These are phyloP conservation scores for Podospora comata DNA, from an alignment of 495 filamentous ascomycete genomes.

Conservation along the genomic window DNA sequence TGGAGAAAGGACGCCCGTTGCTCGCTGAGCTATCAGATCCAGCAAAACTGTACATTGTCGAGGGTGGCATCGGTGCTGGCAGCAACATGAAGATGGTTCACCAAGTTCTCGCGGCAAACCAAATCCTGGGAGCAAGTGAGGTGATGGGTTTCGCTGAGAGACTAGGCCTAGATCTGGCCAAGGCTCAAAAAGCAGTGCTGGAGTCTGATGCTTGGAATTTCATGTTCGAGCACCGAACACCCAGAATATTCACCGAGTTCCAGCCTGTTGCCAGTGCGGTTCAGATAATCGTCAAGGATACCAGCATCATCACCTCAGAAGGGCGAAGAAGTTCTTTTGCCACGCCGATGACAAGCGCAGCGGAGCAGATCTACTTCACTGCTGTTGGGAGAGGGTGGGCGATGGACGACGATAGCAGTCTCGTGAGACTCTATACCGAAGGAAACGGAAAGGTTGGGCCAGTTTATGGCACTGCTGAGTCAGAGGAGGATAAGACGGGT, in stretches of 20 bases:
- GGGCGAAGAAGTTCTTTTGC: conserved; percentile 59
- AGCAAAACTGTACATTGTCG: conserved; percentile 68
- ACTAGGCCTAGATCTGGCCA: conserved; percentile 60
- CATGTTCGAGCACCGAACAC: conserved; percentile 78
- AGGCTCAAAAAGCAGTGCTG: conserved; percentile 56
- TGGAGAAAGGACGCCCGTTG: conserved; percentile 57
- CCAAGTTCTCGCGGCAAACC: conserved; percentile 74
- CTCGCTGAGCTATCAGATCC: conserved; percentile 59
- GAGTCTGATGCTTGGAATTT: conserved; percentile 63
- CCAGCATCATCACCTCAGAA: conserved; percentile 71
- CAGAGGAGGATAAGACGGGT: conserved; percentile 42
- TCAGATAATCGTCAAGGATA: conserved; percentile 78
- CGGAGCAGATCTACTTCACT: conserved; percentile 67
- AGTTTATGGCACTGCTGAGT: conserved; percentile 41
- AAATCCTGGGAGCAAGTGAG: conserved; percentile 71
- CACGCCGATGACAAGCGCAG: conserved; percentile 65
- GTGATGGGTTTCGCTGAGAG: conserved; percentile 68
- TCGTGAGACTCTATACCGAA: conserved; percentile 60
- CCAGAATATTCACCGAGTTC: conserved; percentile 65
- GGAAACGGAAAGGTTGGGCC: conserved; percentile 35
- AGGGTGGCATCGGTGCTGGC: conserved; percentile 71
- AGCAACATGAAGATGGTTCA: conserved; percentile 88
- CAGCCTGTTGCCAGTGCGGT: conserved; percentile 66
- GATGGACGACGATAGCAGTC: conserved; percentile 65
- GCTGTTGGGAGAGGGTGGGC: conserved; percentile 61